Conservation (phyloP, 2,329 filamentous ascomycete genomes). For the Colletotrichum horii region DNA sequence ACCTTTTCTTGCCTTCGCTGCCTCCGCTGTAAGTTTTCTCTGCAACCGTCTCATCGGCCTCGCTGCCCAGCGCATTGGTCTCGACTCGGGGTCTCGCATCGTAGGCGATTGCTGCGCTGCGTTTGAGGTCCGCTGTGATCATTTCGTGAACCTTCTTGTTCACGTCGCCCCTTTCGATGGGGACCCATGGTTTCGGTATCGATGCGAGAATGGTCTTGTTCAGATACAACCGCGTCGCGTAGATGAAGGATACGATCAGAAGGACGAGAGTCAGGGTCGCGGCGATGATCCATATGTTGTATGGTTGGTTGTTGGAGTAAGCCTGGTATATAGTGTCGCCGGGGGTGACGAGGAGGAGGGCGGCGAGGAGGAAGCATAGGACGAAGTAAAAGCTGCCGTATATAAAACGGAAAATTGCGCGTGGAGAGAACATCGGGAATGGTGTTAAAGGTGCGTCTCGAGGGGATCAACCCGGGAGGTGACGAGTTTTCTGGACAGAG, state of each 20-base stretch:
- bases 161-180: conserved; percentile 85
- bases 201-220: conserved; percentile 78
- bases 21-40: conserved; percentile 23
- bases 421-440: conserved; percentile 42
- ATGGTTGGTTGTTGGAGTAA: conserved; percentile 66
- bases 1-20: conserved; percentile 21
- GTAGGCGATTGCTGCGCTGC: conserved; percentile 83
- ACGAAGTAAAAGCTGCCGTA: conserved; percentile 81
- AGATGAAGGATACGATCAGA: conserved; percentile 75
- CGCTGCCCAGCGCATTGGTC: conserved; percentile 23
- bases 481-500: conserved; percentile 15
- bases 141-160: conserved; percentile 75
- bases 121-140: conserved; percentile 73
- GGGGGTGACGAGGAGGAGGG: conserved; percentile 80
- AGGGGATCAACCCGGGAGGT: conserved; percentile 22
- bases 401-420: conserved; percentile 76
- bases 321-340: conserved; percentile 83
- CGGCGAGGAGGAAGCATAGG: conserved; percentile 74
- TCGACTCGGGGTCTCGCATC: conserved; percentile 72
- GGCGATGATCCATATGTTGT: conserved; percentile 84
- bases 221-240: conserved; percentile 84
- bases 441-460: conserved; percentile 7
- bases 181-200: conserved; percentile 88
- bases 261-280: conserved; percentile 78
- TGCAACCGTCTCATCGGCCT: conserved; percentile 1